Evolutionary conservation across 148 eudicot genomes (phyloP), one percentile per base, ranked within the genome.

Genomic region (Chenopodium berlandieri): DNA sequence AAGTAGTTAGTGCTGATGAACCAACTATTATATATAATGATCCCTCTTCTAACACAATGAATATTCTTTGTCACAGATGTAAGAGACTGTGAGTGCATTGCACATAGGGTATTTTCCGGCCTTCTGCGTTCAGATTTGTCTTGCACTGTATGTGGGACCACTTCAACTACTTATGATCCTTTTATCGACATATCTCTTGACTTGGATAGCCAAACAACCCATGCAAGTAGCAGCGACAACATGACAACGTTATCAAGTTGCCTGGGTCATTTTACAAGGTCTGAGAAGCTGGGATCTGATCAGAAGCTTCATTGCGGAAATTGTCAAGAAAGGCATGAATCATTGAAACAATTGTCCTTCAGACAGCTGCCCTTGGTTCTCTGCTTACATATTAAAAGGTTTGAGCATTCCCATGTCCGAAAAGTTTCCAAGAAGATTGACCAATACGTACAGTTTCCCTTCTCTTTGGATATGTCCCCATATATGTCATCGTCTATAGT

Each of bases 91-190:
- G 89, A 87, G 75, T 92, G 95, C 78, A 89, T 92, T 80, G 93
- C 89, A 77, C 95, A 92, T 67, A 85, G 84, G 79, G 93, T 82
- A 63, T 92, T 92, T 80, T 87, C 93, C 4, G 93, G 95, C 77
- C 82, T 92, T 52, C 79, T 92, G 83, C 84, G 88, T 73, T 92
- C 93, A 64, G 95, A 92, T 76, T 90, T 92, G 68, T 89, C 91
- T 71, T 92, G 95, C 78, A 84, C 88, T 75, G 86, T 84, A 5
- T 92, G 95, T 74, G 95, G 95, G 9, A 87, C 89, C 72, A 85
- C 88, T 67, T 92, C 95, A 40, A 85, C 93, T 9, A 92, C 95
- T 27, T 90, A 90, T 48, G 95, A 92, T 79, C 95, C 93, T 50
- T 88, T 87, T 63, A 76, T 91, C 47, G 94, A 91, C 79, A 85